Conservation (phyloP, 2,329 filamentous ascomycete genomes). For the Cercospora nicotianae region DNA sequence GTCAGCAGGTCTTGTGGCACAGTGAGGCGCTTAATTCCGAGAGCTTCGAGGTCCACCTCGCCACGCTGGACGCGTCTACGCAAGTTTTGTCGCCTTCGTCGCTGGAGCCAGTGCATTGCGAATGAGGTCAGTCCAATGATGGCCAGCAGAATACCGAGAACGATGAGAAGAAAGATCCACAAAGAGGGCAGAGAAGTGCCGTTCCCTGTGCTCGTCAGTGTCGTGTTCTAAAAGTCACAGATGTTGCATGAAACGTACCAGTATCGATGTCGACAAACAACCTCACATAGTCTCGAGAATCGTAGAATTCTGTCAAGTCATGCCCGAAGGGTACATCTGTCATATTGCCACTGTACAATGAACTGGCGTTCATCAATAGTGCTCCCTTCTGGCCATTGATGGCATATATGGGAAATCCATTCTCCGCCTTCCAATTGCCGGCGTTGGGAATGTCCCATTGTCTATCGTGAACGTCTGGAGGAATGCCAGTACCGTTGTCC, state of each 20-base stretch:
- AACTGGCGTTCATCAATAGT: constrained; percentile 69
- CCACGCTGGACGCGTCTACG: constrained; percentile 70
- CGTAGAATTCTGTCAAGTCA: constrained; percentile 42
- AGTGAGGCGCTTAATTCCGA: constrained; percentile 79
- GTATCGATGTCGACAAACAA: constrained; percentile 54
- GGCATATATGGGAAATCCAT: constrained; percentile 79
- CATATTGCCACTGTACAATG: constrained; percentile 75
- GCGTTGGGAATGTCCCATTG: constrained; percentile 71
- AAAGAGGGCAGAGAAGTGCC: constrained; percentile 61
- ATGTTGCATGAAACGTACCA: constrained; percentile 36
- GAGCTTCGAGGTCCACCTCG: constrained; percentile 79
- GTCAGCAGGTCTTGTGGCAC: constrained; percentile 72
- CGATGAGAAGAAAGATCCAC: constrained; percentile 74
- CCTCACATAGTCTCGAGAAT: constrained; percentile 48
- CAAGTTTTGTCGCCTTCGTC: constrained; percentile 66
- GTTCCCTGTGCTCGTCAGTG: constrained; percentile 21
- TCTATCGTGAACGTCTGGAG: constrained; percentile 64
- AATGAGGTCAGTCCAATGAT: constrained; percentile 68
- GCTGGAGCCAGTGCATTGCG: constrained; percentile 75
- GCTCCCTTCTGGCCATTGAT: constrained; percentile 67
- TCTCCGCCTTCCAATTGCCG: constrained; percentile 68
- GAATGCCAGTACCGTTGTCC: constrained; percentile 54
- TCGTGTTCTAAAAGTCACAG: not conserved
- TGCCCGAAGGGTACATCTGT: constrained; percentile 48
- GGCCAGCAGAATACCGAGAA: constrained; percentile 68